Percentiles rank a stretch among this genome's conserved stretches.
phyloP scores from a whole-genome alignment of 371 early-diverging fungal genomes.

The Mucor mucedo region DNA sequence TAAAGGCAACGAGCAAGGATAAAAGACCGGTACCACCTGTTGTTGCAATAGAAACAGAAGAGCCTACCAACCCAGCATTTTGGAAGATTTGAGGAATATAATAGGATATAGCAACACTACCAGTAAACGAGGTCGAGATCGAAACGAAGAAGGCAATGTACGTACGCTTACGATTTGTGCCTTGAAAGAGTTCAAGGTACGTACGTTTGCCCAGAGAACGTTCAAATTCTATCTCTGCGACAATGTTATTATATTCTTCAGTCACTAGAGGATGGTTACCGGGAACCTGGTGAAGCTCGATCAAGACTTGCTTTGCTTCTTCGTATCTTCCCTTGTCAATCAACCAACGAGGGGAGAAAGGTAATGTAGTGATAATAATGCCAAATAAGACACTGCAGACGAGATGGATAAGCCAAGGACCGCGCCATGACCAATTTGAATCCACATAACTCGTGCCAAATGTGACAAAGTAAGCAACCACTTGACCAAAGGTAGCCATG shows the following conservation, averaged over 20 bases:
- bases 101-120: conserved; percentile 64
- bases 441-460: conserved; percentile 45
- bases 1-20: conserved; percentile 50
- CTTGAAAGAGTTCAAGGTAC: conserved; percentile 45
- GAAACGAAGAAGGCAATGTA: conserved; percentile 51
- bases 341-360: conserved; percentile 66
- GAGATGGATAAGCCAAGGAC: conserved; percentile 45
- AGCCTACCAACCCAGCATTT: conserved; percentile 42
- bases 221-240: conserved; percentile 44
- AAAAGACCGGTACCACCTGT: conserved; percentile 48
- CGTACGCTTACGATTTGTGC: conserved; percentile 41
- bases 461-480: conserved; percentile 50
- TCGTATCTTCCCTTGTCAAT: conserved; percentile 47
- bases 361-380: conserved; percentile 32
- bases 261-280: conserved; percentile 37
- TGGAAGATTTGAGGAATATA: conserved; percentile 50
- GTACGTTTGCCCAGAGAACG: conserved; percentile 37
- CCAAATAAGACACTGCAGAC: conserved; percentile 26
- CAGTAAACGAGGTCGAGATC: conserved; percentile 66
- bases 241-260: conserved; percentile 43
- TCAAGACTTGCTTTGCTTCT: conserved; percentile 47
- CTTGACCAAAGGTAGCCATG: conserved; percentile 46
- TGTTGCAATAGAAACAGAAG: conserved; percentile 43
- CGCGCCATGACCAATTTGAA: conserved; percentile 49
- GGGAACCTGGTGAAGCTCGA: conserved; percentile 39